Evolutionary conservation across 805 yeast genomes (phyloP), one percentile per base, ranked within the genome.

Genomic region (Myxozyma melibiosi): DNA sequence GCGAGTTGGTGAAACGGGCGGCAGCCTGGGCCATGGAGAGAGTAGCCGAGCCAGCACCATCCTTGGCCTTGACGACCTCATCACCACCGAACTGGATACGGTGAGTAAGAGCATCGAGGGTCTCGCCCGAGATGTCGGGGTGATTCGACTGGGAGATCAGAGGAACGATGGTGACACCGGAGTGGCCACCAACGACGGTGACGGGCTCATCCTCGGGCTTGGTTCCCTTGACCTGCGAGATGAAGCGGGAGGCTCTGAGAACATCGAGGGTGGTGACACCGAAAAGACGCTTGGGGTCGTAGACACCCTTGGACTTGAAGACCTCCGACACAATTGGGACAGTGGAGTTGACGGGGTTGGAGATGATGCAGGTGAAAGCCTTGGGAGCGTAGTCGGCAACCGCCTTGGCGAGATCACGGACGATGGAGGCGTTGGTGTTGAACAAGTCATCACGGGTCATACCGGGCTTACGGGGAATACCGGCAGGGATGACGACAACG

Each of bases 391-490:
- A 72, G 65, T 86, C 88, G 61, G 95, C 96, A 67, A 83, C 83
- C 53, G 90, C 87, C 76, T 85, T 80, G 72, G 96, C 96, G 74
- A 91, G 81, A 75, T 88, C 96, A 73, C 94, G 85, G 63, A 91
- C 97, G 74, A 91, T 91, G 51, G 95, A 86, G 51, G 97, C 97
- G 72, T 91, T 91, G 79, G 95, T 91, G 80, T 88, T 86, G 85
- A 91, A 91, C 70, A 91, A 80, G 73, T 91, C 97, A 74, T 91
- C 97, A 81, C 97, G 88, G 71, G 97, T 89, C 97, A 91, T 91
- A 75, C 97, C 97, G 67, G 97, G 97, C 90, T 91, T 84, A 95
- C 88, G 80, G 96, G 97, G 69, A 57, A 91, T 95, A 80, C 97
- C 97, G 56, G 97, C 97, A 72, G 97, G 97, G 75, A 91, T 88